A percentile compares a stretch with the other conserved stretches of the same genome.
phyloP scores from a whole-genome alignment of 2,329 filamentous ascomycete genomes.

The Diaporthe helianthi region DNA sequence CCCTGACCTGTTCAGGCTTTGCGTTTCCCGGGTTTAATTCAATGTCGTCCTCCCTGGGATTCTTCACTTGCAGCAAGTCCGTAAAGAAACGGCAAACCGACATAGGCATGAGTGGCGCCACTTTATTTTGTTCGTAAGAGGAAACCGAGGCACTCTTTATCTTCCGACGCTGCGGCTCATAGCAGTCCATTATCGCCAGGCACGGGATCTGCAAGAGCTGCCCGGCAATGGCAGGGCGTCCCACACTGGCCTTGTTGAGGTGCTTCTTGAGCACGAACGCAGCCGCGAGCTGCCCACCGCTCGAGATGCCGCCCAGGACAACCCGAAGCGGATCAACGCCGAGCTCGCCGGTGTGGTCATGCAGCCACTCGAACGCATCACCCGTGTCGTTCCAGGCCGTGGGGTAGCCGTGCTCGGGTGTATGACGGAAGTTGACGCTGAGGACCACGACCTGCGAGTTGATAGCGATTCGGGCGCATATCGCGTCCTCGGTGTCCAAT shows the following conservation, averaged over 20 bases:
- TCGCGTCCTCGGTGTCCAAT: conserved; percentile 58
- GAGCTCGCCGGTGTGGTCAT: conserved; percentile 49
- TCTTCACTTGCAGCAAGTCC: conserved; percentile 40
- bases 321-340: conserved; percentile 47
- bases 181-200: conserved; percentile 44
- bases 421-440: conserved; percentile 66
- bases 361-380: conserved; percentile 62
- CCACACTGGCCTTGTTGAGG: conserved; percentile 36
- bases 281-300: conserved; percentile 49
- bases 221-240: conserved; percentile 49
- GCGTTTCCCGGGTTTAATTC: conserved; percentile 50
- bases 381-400: conserved; percentile 59
- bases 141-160: conserved; percentile 50
- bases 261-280: conserved; percentile 46
- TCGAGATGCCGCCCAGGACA: conserved; percentile 53
- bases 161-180: conserved; percentile 43
- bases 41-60: conserved; percentile 42
- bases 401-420: conserved; percentile 60
- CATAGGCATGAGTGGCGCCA: conserved; percentile 58
- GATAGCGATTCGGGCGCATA: conserved; percentile 55
- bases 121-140: conserved; percentile 52
- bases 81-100: conserved; percentile 44
- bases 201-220: conserved; percentile 60
- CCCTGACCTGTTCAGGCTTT: conserved; percentile 44
- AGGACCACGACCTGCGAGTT: conserved; percentile 53